Percentiles rank a stretch among this genome's conserved stretches.
These are phyloP conservation scores for Schizonepeta tenuifolia DNA, from an alignment of 257 asterid species.

Conservation along the genomic window DNA sequence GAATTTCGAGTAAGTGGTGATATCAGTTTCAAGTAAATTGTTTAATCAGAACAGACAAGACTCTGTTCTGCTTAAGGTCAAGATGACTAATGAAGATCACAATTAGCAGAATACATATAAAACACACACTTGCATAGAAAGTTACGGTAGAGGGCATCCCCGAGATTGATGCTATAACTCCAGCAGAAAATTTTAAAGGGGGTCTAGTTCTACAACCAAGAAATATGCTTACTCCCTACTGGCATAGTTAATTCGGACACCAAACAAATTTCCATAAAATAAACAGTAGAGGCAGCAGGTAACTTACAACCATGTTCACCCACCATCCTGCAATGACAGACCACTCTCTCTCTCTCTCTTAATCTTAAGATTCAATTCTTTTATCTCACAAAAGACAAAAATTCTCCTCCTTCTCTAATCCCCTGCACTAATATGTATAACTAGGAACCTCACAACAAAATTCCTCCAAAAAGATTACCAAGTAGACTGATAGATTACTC, in stretches of 20 bases:
- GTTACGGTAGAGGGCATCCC: constrained; percentile 3
- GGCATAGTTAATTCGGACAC: constrained; percentile 14
- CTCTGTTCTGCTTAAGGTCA: background rate
- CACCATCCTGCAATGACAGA: constrained; percentile 21
- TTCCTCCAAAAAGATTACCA: no score
- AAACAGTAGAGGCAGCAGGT: constrained; percentile 22
- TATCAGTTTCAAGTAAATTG: constrained; percentile 7
- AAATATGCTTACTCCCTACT: constrained; percentile 14
- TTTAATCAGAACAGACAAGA: background rate
- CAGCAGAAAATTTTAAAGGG: constrained; percentile 11
- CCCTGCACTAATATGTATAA: no score
- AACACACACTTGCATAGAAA: background rate
- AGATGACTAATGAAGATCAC: background rate
- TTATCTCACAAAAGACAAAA: no score
- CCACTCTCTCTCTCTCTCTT: background rate
- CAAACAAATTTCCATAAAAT: constrained; percentile 14
- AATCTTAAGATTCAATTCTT: no score
- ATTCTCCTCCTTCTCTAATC: no score
- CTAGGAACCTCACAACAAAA: no score
- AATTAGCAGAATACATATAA: background rate
- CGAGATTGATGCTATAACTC: constrained; percentile 9
- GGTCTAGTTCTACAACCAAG: background rate
- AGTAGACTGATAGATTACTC: no score
- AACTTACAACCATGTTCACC: constrained; percentile 37
- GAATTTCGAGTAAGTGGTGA: constrained; percentile 3